Conservation (phyloP, 2,329 filamentous ascomycete species). For the Orbilia javanica region DNA sequence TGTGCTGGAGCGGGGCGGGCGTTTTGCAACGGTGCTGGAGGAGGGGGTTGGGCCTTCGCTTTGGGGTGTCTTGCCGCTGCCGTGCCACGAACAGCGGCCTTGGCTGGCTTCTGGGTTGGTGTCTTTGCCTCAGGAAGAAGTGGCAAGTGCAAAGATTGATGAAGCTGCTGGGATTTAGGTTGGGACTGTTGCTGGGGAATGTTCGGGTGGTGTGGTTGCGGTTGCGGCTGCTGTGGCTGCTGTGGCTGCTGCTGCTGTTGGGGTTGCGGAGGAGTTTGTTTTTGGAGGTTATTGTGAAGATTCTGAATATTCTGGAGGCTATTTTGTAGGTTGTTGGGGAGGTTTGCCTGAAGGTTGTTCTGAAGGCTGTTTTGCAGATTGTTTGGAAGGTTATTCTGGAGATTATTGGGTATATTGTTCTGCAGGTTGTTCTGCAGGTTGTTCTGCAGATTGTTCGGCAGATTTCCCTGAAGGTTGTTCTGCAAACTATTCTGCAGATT, state of each 20-base stretch:
- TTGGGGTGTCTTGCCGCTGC: constrained; percentile 40
- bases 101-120: constrained; percentile 37
- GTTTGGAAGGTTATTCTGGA: constrained; percentile 16
- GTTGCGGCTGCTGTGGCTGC: constrained; percentile 28
- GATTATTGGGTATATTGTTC: constrained; percentile 23
- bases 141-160: constrained; percentile 48
- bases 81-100: constrained; percentile 37
- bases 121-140: constrained; percentile 48
- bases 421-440: constrained; percentile 31
- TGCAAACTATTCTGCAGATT: constrained; percentile 33
- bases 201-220: constrained; percentile 37
- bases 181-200: constrained; percentile 40
- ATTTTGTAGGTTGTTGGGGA: constrained; percentile 30
- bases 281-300: constrained; percentile 11
- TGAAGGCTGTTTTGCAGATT: constrained; percentile 39
- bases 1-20: constrained; percentile 36
- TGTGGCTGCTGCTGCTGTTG: constrained; percentile 34
- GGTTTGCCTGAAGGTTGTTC: constrained; percentile 28
- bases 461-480: constrained; percentile 26
- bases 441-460: constrained; percentile 27
- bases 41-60: constrained; percentile 39
- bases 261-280: constrained; percentile 14
- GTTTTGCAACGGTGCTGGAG: constrained; percentile 24
- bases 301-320: constrained; percentile 22
- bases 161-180: constrained; percentile 45